phyloP scores from a whole-genome alignment of 2,329 filamentous ascomycete species.

The Cladosporium sp. region DNA sequence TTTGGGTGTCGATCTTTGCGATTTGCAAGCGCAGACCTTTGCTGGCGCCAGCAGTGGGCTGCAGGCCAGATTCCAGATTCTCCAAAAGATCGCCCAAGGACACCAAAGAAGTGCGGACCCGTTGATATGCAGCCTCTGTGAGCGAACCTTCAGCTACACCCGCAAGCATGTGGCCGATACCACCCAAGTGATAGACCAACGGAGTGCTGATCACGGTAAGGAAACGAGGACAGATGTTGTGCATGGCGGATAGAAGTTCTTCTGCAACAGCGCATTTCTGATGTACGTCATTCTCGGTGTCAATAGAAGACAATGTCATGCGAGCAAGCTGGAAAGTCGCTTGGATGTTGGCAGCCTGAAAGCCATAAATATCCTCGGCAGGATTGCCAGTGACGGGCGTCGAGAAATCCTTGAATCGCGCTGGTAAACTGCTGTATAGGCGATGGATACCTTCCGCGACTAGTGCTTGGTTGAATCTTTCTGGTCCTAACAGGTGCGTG shows the following conservation, averaged over 20 bases:
- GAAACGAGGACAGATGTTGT: constrained; percentile 48
- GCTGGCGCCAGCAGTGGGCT: constrained; percentile 44
- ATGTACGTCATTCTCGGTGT: constrained; percentile 36
- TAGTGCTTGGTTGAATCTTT: constrained; percentile 32
- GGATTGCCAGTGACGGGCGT: constrained; percentile 37
- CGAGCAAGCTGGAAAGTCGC: constrained; percentile 53
- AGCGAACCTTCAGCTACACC: constrained; percentile 50
- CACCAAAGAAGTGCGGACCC: constrained; percentile 46
- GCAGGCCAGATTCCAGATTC: constrained; percentile 47
- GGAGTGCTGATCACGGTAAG: constrained; percentile 53
- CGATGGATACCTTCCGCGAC: constrained; percentile 35
- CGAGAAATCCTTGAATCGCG: constrained; percentile 35
- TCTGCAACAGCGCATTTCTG: constrained; percentile 51
- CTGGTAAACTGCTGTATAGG: constrained; percentile 36
- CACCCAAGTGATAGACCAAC: constrained; percentile 52
- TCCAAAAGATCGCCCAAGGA: constrained; percentile 51
- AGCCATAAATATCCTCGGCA: constrained; percentile 46
- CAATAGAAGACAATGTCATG: constrained; percentile 45
- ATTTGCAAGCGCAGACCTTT: constrained; percentile 46
- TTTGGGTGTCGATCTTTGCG: constrained; percentile 49
- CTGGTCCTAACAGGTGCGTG: constrained; percentile 31
- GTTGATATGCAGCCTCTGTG: constrained; percentile 46
- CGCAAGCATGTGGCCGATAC: constrained; percentile 54
- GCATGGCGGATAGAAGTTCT: constrained; percentile 49
- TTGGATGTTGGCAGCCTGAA: constrained; percentile 55